These are phyloP conservation scores for Kwoniella pini DNA, from an alignment of 768 basidiomycete species.

Conservation along the genomic window DNA sequence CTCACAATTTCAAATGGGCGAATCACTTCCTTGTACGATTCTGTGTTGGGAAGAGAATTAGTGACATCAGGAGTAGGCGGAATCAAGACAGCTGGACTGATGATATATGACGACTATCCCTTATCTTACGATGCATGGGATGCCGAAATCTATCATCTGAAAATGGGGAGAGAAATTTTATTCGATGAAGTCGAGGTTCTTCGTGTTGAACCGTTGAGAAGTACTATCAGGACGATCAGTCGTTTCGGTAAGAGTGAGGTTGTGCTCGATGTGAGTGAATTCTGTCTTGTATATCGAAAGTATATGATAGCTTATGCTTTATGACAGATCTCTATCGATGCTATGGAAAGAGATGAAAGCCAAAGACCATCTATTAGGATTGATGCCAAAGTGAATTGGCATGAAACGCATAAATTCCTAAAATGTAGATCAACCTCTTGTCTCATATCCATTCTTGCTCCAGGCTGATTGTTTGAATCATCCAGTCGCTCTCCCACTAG, in stretches of 20 bases:
- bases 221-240: constrained; percentile 2
- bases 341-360: constrained; percentile 59
- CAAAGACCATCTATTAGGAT: constrained; percentile 75
- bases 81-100: constrained; percentile 23
- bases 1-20: constrained; percentile 27
- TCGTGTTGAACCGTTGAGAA: constrained; percentile 6
- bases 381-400: constrained; percentile 65
- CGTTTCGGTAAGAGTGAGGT: constrained; percentile 17
- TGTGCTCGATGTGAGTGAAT: constrained; percentile 6
- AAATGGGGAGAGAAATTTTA: constrained; percentile 12
- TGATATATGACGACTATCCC: constrained; percentile 39
- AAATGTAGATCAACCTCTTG: constrained; percentile 23
- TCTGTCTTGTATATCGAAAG: background rate
- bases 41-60: constrained; percentile 20
- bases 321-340: constrained; percentile 75
- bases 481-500: constrained; percentile 73
- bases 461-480: background rate
- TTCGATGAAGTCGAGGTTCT: constrained; percentile 27
- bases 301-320: background rate
- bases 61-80: constrained; percentile 17
- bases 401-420: constrained; percentile 50
- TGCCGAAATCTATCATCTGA: constrained; percentile 34
- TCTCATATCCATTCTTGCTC: background rate
- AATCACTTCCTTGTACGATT: constrained; percentile 30
- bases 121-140: constrained; percentile 40